phyloP scores from a whole-genome alignment of 176 grass and related monocot genomes.

The Eleusine indica region DNA sequence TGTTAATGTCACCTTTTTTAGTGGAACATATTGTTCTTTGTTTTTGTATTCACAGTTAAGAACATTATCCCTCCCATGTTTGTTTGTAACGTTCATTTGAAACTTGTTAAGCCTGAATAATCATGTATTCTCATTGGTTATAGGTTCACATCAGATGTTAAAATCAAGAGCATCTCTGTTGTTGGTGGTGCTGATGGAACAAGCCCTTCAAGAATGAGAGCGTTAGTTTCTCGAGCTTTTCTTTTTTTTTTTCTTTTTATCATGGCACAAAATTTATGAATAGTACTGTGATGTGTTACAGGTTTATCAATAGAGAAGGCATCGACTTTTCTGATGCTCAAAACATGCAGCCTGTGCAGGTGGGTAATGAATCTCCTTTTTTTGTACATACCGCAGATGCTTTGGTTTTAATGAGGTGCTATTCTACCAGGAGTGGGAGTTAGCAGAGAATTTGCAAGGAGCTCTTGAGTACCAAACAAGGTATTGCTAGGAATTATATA shows the following conservation, averaged over 20 bases:
- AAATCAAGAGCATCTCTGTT: slow-evolving; percentile 97
- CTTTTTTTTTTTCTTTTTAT: slow-evolving; percentile 26
- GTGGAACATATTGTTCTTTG: slow-evolving; percentile 17
- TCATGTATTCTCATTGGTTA: slow-evolving; percentile 31
- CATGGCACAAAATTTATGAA: slow-evolving; percentile 32
- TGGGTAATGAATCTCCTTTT: slow-evolving; percentile 36
- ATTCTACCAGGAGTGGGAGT: slow-evolving; percentile 90
- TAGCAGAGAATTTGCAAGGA: slow-evolving; percentile 92
- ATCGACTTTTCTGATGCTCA: slow-evolving; percentile 98
- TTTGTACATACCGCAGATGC: slow-evolving; percentile 23
- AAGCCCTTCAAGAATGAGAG: slow-evolving; percentile 97
- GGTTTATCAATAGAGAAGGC: slow-evolving; percentile 96
- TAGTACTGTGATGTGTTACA: slow-evolving; percentile 44
- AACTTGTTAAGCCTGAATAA: slow-evolving; percentile 35
- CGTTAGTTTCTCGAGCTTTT: slow-evolving; percentile 54
- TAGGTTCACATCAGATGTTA: slow-evolving; percentile 98
- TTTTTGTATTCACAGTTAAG: slow-evolving; percentile 1
- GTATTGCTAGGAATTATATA: slow-evolving; percentile 36
- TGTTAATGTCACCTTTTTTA: slow-evolving; percentile 21
- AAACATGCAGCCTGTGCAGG: slow-evolving; percentile 97
- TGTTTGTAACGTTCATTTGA: neutral
- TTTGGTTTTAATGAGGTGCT: slow-evolving; percentile 18
- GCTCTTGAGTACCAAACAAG: slow-evolving; percentile 96
- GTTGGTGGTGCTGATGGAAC: slow-evolving; percentile 92
- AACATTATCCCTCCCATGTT: neutral